These are phyloP conservation scores for Eutrema salsugineum DNA, from an alignment of 441 rosid genomes.

Conservation along the genomic window DNA sequence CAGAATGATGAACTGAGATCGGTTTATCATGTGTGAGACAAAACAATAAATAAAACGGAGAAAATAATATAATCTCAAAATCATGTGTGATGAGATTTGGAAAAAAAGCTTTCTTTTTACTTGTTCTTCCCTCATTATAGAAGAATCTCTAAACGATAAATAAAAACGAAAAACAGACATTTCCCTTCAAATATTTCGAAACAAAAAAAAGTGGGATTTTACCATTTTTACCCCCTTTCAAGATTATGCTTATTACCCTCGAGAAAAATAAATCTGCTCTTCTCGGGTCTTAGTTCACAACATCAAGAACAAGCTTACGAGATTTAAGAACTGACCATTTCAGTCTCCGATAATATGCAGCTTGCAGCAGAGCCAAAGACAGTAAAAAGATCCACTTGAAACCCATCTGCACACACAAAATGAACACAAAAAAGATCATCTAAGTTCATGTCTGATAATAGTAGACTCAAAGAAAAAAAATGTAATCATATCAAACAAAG, in stretches of 20 bases:
- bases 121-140: background rate
- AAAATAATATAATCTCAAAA: background rate
- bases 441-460: no score
- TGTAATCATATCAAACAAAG: background rate
- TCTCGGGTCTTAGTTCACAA: constrained; percentile 58
- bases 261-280: background rate
- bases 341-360: constrained; percentile 81
- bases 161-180: background rate
- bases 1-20: background rate
- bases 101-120: background rate
- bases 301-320: constrained; percentile 78
- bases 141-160: background rate
- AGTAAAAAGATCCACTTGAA: constrained; percentile 93
- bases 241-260: background rate
- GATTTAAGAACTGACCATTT: constrained; percentile 83
- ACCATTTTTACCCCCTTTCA: background rate
- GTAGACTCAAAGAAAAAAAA: background rate
- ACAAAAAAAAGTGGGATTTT: background rate
- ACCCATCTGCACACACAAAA: constrained; percentile 66
- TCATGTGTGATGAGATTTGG: background rate
- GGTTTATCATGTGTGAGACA: background rate
- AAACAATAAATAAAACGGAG: background rate
- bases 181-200: background rate
- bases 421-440: no score
- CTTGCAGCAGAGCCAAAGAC: constrained; percentile 83